phyloP scores from a whole-genome alignment of 1,139 yeast genomes.

The Maudiozyma humilis region DNA sequence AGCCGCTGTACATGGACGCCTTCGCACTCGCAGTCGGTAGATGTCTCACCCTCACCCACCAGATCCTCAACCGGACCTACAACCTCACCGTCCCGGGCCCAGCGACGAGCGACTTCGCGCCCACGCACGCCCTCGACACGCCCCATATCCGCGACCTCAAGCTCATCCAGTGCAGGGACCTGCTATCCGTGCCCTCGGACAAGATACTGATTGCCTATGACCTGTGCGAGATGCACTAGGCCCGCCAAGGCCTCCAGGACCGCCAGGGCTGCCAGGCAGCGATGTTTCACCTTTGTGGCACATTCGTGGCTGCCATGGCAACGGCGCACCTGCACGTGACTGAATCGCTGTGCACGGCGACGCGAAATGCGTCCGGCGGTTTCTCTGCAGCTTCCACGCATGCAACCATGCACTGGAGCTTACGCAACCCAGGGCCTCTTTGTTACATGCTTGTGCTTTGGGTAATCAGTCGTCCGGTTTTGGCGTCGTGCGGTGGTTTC shows the following conservation, averaged over 20 bases:
- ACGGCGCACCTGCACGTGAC: too few species aligned
- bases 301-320: neutral
- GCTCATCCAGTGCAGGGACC: constrained; percentile 30
- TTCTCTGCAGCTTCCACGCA: too few species aligned
- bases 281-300: too few species aligned
- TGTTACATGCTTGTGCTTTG: neutral
- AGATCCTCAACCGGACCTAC: constrained; percentile 31
- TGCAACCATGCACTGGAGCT: too few species aligned
- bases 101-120: neutral
- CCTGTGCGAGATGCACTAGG: neutral
- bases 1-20: neutral
- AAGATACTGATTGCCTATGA: neutral
- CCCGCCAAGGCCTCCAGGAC: too few species aligned
- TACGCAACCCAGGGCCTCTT: too few species aligned
- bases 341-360: too few species aligned
- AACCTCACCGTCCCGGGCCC: constrained; percentile 14
- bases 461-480: neutral
- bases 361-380: too few species aligned
- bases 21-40: constrained; percentile 26
- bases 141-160: constrained; percentile 31
- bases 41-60: constrained; percentile 30
- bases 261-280: too few species aligned
- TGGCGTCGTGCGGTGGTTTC: neutral
- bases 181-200: constrained; percentile 1
- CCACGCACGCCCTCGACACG: neutral